A percentile compares a stretch with the other conserved stretches of the same genome.
These are phyloP conservation scores for Teratosphaeria pseudoeucalypti DNA, from an alignment of 2,329 filamentous ascomycete species.

Conservation along the genomic window DNA sequence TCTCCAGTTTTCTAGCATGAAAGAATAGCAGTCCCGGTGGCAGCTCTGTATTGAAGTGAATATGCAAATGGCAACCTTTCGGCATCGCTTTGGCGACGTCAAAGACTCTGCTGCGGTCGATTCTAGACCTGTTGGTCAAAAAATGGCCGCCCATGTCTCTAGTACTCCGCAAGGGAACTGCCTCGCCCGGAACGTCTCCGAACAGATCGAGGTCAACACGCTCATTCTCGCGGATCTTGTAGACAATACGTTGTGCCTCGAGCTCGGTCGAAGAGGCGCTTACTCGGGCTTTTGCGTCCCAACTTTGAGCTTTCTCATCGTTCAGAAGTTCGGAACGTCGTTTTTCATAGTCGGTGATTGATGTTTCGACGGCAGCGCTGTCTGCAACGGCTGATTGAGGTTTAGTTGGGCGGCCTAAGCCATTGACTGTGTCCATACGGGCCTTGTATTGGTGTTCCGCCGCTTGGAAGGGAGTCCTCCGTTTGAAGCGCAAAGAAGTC, in stretches of 20 bases:
- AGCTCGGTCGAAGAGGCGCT: conserved; percentile 19
- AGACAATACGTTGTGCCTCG: conserved; percentile 27
- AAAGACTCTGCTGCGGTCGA: conserved; percentile 47
- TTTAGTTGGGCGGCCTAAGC: neutral
- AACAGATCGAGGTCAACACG: conserved; percentile 27
- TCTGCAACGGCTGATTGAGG: neutral
- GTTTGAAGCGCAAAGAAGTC: neutral
- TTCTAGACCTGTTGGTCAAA: conserved; percentile 33
- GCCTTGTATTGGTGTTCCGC: neutral
- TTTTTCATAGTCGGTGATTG: conserved; percentile 13
- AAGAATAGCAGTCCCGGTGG: conserved; percentile 50
- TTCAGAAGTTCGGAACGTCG: conserved; percentile 20
- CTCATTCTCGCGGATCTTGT: conserved; percentile 33
- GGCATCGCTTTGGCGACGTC: conserved; percentile 50
- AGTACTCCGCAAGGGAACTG: conserved; percentile 27
- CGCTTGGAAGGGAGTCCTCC: neutral
- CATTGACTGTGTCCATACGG: neutral
- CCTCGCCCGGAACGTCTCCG: conserved; percentile 34
- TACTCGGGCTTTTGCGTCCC: conserved; percentile 26
- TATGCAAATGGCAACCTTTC: conserved; percentile 63
- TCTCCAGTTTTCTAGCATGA: conserved; percentile 38
- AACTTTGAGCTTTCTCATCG: conserved; percentile 23
- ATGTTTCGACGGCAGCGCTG: neutral
- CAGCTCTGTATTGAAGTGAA: conserved; percentile 70
- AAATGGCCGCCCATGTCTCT: conserved; percentile 40